Evolutionary conservation across 2,329 filamentous ascomycete genomes (phyloP).

Genomic region (Dactylellina parvicollis): DNA sequence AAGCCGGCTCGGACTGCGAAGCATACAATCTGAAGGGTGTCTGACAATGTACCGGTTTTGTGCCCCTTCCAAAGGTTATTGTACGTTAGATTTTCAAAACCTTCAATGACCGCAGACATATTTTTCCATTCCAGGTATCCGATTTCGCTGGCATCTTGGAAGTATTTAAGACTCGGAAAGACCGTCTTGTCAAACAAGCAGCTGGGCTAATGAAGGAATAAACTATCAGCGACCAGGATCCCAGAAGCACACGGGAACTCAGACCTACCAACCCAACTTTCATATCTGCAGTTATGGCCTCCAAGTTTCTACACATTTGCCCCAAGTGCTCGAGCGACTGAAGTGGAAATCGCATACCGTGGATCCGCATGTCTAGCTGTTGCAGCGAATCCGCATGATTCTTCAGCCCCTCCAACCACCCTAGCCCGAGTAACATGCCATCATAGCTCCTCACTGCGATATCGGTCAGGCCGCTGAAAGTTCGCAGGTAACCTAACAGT

Average conservation of each 20-base stretch:
- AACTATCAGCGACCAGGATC: not conserved
- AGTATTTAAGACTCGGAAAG: constrained; percentile 35
- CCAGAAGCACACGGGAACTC: not conserved
- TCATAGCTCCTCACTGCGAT: constrained; percentile 1
- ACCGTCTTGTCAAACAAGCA: constrained; percentile 22
- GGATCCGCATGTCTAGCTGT: constrained; percentile 19
- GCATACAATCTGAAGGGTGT: constrained; percentile 19
- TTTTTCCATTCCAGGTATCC: not conserved
- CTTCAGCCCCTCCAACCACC: constrained; percentile 22
- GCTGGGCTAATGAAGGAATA: constrained; percentile 6
- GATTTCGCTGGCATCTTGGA: constrained; percentile 22
- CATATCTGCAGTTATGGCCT: constrained; percentile 17
- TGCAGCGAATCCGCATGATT: constrained; percentile 31
- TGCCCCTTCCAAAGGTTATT: constrained; percentile 2
- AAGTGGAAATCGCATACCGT: not conserved
- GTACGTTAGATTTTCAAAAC: not conserved
- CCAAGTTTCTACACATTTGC: constrained; percentile 21
- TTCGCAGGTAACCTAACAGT: constrained; percentile 14
- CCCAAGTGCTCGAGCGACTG: constrained; percentile 11
- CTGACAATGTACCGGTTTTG: constrained; percentile 1
- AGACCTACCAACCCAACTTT: constrained; percentile 15
- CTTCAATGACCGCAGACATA: not conserved
- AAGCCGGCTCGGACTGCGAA: constrained; percentile 4
- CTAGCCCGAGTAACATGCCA: not conserved
- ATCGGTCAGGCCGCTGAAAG: constrained; percentile 20